These are phyloP conservation scores for Vigna hirtella DNA, from an alignment of 306 rosid genomes.

Conservation along the genomic window DNA sequence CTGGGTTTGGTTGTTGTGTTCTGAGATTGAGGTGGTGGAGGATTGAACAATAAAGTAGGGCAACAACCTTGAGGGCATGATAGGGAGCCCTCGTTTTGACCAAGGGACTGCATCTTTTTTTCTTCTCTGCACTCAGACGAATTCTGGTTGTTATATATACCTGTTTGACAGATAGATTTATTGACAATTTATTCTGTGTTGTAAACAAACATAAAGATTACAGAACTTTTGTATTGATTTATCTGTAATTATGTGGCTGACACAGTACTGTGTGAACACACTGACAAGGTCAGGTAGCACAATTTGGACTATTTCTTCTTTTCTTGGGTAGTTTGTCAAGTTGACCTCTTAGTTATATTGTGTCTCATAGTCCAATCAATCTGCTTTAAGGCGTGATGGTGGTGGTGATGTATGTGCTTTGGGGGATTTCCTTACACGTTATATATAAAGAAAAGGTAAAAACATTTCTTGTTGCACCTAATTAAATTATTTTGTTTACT, in stretches of 20 bases:
- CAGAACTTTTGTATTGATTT: conserved; percentile 33
- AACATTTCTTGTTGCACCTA: conserved; percentile 29
- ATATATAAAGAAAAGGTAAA: not conserved
- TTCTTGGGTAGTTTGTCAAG: conserved; percentile 25
- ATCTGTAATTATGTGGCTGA: conserved; percentile 33
- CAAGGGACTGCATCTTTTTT: conserved; percentile 59
- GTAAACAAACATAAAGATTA: conserved; percentile 16
- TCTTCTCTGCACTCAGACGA: conserved; percentile 35
- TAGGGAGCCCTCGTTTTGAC: conserved; percentile 57
- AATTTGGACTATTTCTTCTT: conserved; percentile 47
- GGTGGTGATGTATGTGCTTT: conserved; percentile 28
- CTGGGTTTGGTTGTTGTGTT: conserved; percentile 49
- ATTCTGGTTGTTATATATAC: conserved; percentile 37
- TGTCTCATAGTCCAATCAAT: conserved; percentile 39
- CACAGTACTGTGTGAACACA: conserved; percentile 34
- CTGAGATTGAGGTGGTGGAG: conserved; percentile 49
- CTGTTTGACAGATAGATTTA: conserved; percentile 5
- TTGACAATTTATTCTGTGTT: not conserved
- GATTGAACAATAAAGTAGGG: conserved; percentile 54
- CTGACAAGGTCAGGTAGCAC: conserved; percentile 51
- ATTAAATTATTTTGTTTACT: conserved; percentile 10
- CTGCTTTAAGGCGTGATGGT: not conserved
- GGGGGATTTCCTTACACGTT: conserved; percentile 13
- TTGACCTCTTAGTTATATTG: conserved; percentile 38
- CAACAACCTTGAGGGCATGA: conserved; percentile 71